Evolutionary conservation across 2,329 filamentous ascomycete species (phyloP).

Genomic region (Cytospora schulzeri): DNA sequence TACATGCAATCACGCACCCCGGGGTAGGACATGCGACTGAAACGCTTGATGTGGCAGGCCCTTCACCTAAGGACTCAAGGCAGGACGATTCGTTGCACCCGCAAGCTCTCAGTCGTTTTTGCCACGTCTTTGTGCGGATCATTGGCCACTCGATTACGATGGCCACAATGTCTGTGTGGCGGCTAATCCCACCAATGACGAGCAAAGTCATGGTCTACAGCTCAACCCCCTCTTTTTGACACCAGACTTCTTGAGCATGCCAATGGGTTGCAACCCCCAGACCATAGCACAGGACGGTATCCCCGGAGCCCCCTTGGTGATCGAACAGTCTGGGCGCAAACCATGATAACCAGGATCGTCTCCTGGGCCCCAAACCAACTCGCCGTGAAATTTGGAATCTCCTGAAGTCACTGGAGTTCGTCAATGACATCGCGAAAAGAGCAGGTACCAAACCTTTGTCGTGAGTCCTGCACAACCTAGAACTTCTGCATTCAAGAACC

Average conservation of each 20-base stretch:
- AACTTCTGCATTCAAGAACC: background rate
- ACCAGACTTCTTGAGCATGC: background rate
- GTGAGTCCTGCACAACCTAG: constrained; percentile 6
- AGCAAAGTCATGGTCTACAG: background rate
- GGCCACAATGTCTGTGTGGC: background rate
- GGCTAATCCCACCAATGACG: background rate
- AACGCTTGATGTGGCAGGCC: constrained; percentile 12
- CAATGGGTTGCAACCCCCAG: constrained; percentile 2
- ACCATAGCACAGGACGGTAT: constrained; percentile 1
- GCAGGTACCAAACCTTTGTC: background rate
- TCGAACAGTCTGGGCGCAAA: constrained; percentile 14
- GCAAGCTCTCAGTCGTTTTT: background rate
- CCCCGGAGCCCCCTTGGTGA: background rate
- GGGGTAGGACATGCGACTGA: background rate
- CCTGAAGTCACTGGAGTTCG: background rate
- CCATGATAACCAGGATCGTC: constrained; percentile 10
- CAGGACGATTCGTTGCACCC: background rate
- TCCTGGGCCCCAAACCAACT: background rate
- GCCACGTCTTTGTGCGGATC: background rate
- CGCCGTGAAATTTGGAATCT: background rate
- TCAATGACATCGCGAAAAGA: background rate
- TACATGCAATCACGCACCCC: constrained; percentile 1
- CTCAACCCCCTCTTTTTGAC: background rate
- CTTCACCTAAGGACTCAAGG: background rate
- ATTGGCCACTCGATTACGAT: background rate